Base-by-base conservation (phyloP, 331 rosid genomes). In the Prunus yedoensis region DNA sequence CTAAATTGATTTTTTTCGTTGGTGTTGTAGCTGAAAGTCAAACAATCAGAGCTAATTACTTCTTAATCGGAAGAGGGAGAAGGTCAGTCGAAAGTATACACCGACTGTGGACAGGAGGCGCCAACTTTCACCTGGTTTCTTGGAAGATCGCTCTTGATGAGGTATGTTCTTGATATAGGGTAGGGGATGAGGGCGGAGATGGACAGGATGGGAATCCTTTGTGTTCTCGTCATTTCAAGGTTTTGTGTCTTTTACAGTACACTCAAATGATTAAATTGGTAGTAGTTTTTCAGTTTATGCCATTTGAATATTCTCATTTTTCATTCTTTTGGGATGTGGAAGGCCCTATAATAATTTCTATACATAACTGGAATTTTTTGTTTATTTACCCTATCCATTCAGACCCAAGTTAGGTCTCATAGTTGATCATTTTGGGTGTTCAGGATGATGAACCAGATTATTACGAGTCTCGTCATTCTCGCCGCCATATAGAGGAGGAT, bases 91-190 rank as follows among this genome's bases (percentile, higher is more conserved):
- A 77, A 95, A 95, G 85, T 95, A 95, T 85, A 80, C 97, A 72
- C 93, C 99, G 28, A 64, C 77, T 68, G 81, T 79, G 59, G 97
- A 92, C 49, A 89, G 97, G 82, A 88, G 96, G 88, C 97, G 97
- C 62, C 97, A 92, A 73, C 97, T 95, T 88, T 94, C 99, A 54
- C 97, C 99, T 77, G 99, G 96, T 58, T 94, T 94, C 88, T 89
- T 94, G 90, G 99, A 95, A 83, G 97, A 94, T 85, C n/a, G 99
- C 99, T 77, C 90, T 94, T 80, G 95, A 89, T 53, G 99, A 95
- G 97, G 99, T 95, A 80, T 76, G 66, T 21, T 79, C 70, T 83
- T 65, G 58, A 63, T 17, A 73, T 73, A 14, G 45, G 45, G 20
- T 62, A 30, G 66, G 66, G n/a, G 57, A 0, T 15, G 65, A 59